phyloP scores from a whole-genome alignment of 2,329 filamentous ascomycete species.

The Alternaria sp. region DNA sequence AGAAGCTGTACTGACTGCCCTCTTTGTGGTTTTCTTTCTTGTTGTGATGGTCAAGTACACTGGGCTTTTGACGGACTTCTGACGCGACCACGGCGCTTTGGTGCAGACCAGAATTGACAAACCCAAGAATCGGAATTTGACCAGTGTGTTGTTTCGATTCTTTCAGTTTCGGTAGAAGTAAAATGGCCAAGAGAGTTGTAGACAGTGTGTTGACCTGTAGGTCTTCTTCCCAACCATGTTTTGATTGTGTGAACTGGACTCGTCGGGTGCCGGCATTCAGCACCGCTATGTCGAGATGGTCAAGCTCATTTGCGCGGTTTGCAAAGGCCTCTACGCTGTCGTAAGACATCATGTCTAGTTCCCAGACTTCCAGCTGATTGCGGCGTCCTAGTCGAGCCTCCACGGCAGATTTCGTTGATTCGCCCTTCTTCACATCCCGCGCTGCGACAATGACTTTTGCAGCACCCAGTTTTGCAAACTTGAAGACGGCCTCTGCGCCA shows the following conservation, averaged over 20 bases:
- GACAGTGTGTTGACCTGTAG: conserved; percentile 68
- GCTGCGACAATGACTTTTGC: conserved; percentile 52
- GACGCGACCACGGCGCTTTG: conserved; percentile 35
- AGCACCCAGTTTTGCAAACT: conserved; percentile 50
- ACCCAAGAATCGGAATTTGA: conserved; percentile 43
- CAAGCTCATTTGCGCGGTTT: conserved; percentile 38
- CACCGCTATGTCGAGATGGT: conserved; percentile 50
- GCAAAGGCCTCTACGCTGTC: conserved; percentile 47
- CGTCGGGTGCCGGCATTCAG: conserved; percentile 53
- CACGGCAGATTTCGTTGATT: conserved; percentile 44
- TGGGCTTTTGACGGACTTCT: conserved; percentile 32
- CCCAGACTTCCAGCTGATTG: conserved; percentile 48
- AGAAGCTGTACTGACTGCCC: conserved; percentile 41
- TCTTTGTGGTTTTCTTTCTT: conserved; percentile 37
- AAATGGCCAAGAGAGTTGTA: conserved; percentile 62
- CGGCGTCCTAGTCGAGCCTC: conserved; percentile 36
- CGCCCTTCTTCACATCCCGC: conserved; percentile 49
- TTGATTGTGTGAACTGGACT: conserved; percentile 32
- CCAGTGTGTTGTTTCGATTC: conserved; percentile 33
- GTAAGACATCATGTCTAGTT: conserved; percentile 50
- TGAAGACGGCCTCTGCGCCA: conserved; percentile 50
- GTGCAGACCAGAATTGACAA: conserved; percentile 47
- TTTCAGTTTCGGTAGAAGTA: conserved; percentile 57
- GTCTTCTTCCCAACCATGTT: conserved; percentile 54
- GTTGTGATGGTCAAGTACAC: conserved; percentile 46